phyloP scores from a whole-genome alignment of 2,329 filamentous ascomycete genomes.

The Colletotrichum viniferum region DNA sequence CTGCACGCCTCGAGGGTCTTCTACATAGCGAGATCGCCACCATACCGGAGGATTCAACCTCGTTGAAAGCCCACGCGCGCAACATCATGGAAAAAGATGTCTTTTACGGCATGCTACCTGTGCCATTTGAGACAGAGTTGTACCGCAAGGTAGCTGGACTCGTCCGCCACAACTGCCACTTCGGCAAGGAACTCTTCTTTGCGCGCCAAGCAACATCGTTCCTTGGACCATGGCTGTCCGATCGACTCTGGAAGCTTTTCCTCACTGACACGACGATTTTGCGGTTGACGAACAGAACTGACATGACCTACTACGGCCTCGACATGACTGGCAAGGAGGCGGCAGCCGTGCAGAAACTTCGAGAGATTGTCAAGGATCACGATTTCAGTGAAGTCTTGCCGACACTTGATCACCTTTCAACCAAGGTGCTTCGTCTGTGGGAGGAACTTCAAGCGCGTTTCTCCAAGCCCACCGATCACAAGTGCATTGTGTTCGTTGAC shows the following conservation, averaged over 20 bases:
- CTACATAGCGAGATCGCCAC: constrained; percentile 87
- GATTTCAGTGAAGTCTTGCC: constrained; percentile 41
- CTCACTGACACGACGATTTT: constrained; percentile 66
- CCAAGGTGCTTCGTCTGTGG: constrained; percentile 72
- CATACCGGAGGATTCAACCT: constrained; percentile 47
- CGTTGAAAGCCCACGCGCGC: constrained; percentile 31
- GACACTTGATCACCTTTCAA: constrained; percentile 57
- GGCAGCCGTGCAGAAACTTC: constrained; percentile 62
- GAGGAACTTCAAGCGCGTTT: constrained; percentile 69
- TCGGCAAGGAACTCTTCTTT: constrained; percentile 64
- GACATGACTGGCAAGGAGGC: constrained; percentile 57
- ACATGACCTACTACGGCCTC: constrained; percentile 26
- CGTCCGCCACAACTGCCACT: constrained; percentile 43
- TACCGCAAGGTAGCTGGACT: constrained; percentile 58
- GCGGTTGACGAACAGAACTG: constrained; percentile 63
- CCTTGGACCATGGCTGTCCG: constrained; percentile 84
- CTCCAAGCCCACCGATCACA: constrained; percentile 55
- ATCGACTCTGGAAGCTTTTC: constrained; percentile 77
- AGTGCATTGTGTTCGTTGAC: constrained; percentile 89
- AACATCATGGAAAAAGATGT: constrained; percentile 58
- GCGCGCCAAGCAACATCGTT: constrained; percentile 65
- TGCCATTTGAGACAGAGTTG: constrained; percentile 67
- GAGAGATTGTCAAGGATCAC: constrained; percentile 58
- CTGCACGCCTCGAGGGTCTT: constrained; percentile 74
- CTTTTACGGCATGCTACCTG: constrained; percentile 47